Percentiles rank a stretch among this genome's conserved stretches.
Conservation (phyloP, 257 asterid species). For the Capsicum pubescens region DNA sequence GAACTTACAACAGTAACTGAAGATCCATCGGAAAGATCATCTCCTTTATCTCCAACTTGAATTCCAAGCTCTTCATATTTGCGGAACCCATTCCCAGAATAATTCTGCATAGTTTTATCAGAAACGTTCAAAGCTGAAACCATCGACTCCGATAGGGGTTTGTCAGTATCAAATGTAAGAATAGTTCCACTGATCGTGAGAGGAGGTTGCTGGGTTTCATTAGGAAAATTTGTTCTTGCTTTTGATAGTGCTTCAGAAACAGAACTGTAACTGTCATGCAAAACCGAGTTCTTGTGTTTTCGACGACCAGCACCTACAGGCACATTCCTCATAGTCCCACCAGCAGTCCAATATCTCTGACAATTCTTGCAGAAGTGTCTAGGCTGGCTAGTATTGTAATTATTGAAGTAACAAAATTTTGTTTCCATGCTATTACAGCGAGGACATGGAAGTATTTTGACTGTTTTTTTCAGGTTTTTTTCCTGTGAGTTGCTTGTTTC, state of each 20-base stretch:
- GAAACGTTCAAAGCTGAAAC: conserved; percentile 59
- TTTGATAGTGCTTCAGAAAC: conserved; percentile 53
- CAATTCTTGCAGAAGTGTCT: conserved; percentile 97
- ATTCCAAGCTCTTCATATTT: conserved; percentile 49
- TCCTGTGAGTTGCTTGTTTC: conserved; percentile 64
- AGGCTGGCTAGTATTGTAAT: conserved; percentile 93
- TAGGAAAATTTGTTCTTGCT: conserved; percentile 48
- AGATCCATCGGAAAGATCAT: conserved; percentile 52
- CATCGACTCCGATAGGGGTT: conserved; percentile 76
- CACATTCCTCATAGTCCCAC: conserved; percentile 96
- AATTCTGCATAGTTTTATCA: conserved; percentile 45
- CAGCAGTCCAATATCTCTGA: conserved; percentile 99
- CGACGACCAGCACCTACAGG: conserved; percentile 99
- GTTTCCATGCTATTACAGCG: conserved; percentile 99
- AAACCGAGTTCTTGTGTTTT: conserved; percentile 67
- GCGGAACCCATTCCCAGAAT: conserved; percentile 50
- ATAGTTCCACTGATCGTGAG: conserved; percentile 58
- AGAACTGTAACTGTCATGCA: conserved; percentile 61
- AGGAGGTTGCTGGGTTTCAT: conserved; percentile 49
- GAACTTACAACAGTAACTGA: conserved; percentile 48
- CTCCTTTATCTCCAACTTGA: conserved; percentile 48
- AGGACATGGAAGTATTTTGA: conserved; percentile 91
- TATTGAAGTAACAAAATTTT: conserved; percentile 92
- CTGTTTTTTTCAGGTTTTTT: conserved; percentile 78
- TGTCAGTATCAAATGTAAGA: conserved; percentile 67